A percentile compares a stretch with the other conserved stretches of the same genome.
Evolutionary conservation across 768 basidiomycete genomes (phyloP).

Genomic region (Lactarius sanguifluus): DNA sequence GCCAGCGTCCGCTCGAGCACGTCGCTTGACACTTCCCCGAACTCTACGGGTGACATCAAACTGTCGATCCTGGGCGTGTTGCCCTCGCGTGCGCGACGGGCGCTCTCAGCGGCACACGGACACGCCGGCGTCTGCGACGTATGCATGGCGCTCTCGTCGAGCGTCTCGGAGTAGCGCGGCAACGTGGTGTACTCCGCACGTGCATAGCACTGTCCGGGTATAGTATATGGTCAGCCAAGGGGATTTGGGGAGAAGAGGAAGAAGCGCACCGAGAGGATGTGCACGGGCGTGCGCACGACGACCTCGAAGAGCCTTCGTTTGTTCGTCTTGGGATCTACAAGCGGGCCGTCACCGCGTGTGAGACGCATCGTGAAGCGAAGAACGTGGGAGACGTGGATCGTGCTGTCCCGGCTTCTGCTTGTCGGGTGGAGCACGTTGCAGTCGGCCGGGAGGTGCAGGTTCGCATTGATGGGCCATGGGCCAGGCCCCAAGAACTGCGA

Average conservation of each 20-base stretch:
- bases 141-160: constrained; percentile 7
- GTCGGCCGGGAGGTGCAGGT: constrained; percentile 65
- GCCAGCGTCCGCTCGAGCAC: constrained; percentile 42
- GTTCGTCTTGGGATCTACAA: constrained; percentile 61
- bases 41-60: not conserved
- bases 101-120: constrained; percentile 10
- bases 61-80: not conserved
- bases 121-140: constrained; percentile 2
- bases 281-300: constrained; percentile 79
- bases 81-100: constrained; percentile 4
- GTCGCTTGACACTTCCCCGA: constrained; percentile 37
- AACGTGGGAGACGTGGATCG: constrained; percentile 71
- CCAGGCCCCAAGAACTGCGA: constrained; percentile 73
- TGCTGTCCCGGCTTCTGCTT: constrained; percentile 73
- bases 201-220: constrained; percentile 16
- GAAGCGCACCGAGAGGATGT: constrained; percentile 76
- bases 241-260: too few relatives aligned
- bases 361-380: constrained; percentile 84
- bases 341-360: constrained; percentile 71
- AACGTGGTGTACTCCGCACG: constrained; percentile 18
- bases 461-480: constrained; percentile 80
- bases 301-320: constrained; percentile 85
- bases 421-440: constrained; percentile 68
- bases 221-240: not conserved
- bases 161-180: constrained; percentile 23